Percentiles rank a stretch among this genome's conserved stretches.
Conservation (phyloP, 2,329 filamentous ascomycete species). For the Coniochaeta ligniaria region DNA sequence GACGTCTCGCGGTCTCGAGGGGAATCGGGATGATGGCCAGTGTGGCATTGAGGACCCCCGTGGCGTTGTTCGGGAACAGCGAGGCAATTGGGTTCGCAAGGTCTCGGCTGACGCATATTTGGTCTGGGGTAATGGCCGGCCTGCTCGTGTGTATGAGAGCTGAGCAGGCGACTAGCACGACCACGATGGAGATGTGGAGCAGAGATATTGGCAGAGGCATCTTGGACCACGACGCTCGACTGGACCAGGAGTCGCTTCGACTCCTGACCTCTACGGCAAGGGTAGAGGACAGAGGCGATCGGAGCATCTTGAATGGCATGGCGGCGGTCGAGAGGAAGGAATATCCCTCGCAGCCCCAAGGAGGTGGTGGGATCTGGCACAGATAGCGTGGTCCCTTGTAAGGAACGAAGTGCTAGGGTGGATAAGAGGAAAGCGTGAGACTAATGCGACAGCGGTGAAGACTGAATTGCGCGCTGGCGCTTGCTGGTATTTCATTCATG, state of each 20-base stretch:
- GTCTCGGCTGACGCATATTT: neutral
- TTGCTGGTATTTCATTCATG: neutral
- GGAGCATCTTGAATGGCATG: neutral
- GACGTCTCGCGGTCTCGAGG: conserved; percentile 32
- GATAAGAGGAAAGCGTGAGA: neutral
- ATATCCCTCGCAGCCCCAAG: neutral
- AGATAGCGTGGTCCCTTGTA: neutral
- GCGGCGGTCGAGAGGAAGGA: neutral
- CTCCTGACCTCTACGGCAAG: neutral
- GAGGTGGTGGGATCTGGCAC: neutral
- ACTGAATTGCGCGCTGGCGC: neutral
- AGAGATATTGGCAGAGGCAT: neutral
- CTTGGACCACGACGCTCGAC: neutral
- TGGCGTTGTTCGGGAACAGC: conserved; percentile 37
- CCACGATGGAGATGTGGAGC: neutral
- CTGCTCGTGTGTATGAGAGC: neutral
- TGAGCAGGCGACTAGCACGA: neutral
- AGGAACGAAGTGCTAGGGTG: neutral
- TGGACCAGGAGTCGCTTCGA: neutral
- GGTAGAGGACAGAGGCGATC: neutral
- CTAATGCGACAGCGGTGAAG: neutral
- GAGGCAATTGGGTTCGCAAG: conserved; percentile 36
- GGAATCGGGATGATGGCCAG: conserved; percentile 44
- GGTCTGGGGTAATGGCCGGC: neutral
- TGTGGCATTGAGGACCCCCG: conserved; percentile 47